Conservation (phyloP, 768 basidiomycete species). For the Panellus pusillus region DNA sequence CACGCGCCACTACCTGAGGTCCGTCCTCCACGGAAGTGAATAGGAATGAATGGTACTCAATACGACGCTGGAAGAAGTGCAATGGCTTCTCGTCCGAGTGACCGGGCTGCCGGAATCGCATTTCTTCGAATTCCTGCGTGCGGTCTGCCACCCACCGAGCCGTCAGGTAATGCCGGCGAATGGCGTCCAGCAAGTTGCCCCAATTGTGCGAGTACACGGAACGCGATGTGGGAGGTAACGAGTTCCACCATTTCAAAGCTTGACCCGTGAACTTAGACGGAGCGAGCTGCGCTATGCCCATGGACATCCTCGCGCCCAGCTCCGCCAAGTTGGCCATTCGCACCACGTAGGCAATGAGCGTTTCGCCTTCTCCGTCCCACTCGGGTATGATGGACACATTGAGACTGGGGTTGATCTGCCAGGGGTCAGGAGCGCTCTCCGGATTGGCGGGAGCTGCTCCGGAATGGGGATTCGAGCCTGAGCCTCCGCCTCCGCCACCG, state of each 20-base stretch:
- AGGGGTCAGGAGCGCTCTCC: no score
- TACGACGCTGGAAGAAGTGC: no score
- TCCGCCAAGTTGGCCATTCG: background rate
- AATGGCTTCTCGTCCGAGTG: no score
- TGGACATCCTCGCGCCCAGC: background rate
- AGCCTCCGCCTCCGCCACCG: no score
- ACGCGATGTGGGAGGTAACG: background rate
- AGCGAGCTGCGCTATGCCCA: background rate
- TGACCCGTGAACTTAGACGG: no score
- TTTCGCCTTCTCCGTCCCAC: background rate
- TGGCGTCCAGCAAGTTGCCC: background rate
- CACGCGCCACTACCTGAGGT: no score
- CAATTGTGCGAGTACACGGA: background rate
- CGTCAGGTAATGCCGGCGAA: background rate
- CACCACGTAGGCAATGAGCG: background rate
- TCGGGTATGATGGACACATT: background rate
- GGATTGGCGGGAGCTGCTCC: background rate
- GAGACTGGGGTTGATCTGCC: background rate
- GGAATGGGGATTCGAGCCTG: no score
- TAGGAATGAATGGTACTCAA: no score
- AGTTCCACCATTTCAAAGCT: constrained; percentile 2
- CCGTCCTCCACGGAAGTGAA: no score
- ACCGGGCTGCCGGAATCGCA: no score
- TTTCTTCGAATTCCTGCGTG: no score
- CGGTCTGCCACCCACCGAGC: background rate